Conservation (phyloP, 2,329 filamentous ascomycete genomes). For the Colletotrichum liriopes region DNA sequence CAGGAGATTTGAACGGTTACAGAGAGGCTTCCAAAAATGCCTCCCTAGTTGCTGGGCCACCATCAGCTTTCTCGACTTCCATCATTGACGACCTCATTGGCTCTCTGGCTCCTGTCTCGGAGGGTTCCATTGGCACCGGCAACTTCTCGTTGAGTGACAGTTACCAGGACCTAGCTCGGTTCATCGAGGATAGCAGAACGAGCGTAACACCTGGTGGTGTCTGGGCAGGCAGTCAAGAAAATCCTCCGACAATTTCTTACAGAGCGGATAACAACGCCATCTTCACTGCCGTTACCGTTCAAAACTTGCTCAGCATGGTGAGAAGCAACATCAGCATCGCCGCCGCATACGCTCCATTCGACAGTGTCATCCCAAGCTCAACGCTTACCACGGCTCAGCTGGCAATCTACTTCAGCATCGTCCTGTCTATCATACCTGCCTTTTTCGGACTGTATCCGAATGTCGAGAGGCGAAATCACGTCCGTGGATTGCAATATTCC, state of each 20-base stretch:
- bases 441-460: slow-evolving; percentile 93
- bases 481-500: slow-evolving; percentile 90
- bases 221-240: slow-evolving; percentile 77
- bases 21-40: slow-evolving; percentile 44
- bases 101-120: slow-evolving; percentile 7
- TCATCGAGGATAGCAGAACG: slow-evolving; percentile 73
- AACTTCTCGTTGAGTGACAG: slow-evolving; percentile 53
- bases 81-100: slow-evolving; percentile 37
- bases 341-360: slow-evolving; percentile 82
- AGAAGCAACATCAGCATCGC: slow-evolving; percentile 79
- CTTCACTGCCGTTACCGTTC: slow-evolving; percentile 72
- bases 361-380: slow-evolving; percentile 76
- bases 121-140: neutral
- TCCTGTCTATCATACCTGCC: slow-evolving; percentile 83
- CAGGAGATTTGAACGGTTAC: slow-evolving; percentile 59
- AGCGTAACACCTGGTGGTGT: slow-evolving; percentile 83
- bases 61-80: slow-evolving; percentile 41
- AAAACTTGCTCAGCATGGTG: slow-evolving; percentile 76
- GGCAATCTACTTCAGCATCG: slow-evolving; percentile 87
- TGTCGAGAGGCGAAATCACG: slow-evolving; percentile 82
- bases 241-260: slow-evolving; percentile 79
- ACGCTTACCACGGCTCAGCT: slow-evolving; percentile 81
- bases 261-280: slow-evolving; percentile 72
- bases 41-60: slow-evolving; percentile 46
- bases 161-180: slow-evolving; percentile 77